Evolutionary conservation across 1,139 yeast genomes (phyloP).

Genomic region (Candida freyschussii): DNA sequence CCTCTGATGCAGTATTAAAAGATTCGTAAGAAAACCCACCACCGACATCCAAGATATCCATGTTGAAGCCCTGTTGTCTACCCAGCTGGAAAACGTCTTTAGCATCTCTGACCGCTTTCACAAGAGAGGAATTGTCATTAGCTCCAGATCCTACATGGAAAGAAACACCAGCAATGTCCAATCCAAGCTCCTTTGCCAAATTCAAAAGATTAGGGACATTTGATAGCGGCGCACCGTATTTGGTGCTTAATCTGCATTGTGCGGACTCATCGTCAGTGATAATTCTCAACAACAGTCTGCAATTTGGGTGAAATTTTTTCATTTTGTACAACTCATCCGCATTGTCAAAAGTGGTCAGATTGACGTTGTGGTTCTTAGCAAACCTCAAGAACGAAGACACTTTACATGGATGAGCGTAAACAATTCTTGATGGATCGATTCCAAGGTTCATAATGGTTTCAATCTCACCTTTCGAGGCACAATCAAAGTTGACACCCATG

Average conservation of each 20-base stretch:
- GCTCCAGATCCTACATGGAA: conserved; percentile 98
- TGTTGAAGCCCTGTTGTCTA: conserved; percentile 38
- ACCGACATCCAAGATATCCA: conserved; percentile 76
- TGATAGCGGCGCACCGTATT: conserved; percentile 75
- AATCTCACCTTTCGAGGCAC: conserved; percentile 89
- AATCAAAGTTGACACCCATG: conserved; percentile 79
- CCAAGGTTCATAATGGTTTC: conserved; percentile 60
- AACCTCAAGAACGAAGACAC: conserved; percentile 73
- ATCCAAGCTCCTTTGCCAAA: conserved; percentile 54
- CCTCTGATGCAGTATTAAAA: conserved; percentile 57
- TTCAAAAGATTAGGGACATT: conserved; percentile 54
- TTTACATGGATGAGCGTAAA: conserved; percentile 95
- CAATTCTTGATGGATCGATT: conserved; percentile 58
- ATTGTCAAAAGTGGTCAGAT: conserved; percentile 86
- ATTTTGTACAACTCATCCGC: conserved; percentile 78
- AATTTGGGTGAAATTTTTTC: conserved; percentile 59
- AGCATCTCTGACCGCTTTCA: conserved; percentile 71
- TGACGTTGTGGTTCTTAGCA: conserved; percentile 53
- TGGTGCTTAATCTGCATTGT: conserved; percentile 80
- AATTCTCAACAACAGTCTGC: conserved; percentile 71
- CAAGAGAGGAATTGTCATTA: conserved; percentile 62
- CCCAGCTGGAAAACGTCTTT: conserved; percentile 56
- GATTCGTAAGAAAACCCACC: conserved; percentile 82
- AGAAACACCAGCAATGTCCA: conserved; percentile 78
- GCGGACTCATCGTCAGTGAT: conserved; percentile 89